Conservation (phyloP, 768 basidiomycete species). For the Russula ochroleuca region DNA sequence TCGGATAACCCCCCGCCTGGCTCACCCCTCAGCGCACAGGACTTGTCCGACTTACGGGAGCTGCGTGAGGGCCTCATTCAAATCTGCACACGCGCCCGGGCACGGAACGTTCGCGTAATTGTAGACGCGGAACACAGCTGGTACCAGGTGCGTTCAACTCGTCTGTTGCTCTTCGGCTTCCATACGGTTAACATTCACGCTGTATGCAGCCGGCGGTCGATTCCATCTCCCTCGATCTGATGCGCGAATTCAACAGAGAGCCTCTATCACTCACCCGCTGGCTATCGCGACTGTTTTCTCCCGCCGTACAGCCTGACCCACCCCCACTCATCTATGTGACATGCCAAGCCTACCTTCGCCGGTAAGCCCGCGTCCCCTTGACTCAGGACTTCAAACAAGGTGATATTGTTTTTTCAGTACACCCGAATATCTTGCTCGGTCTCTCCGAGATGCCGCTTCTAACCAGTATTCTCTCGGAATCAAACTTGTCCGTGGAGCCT, state of each 20-base stretch:
- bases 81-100: constrained; percentile 62
- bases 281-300: background rate
- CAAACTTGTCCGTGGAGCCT: constrained; percentile 92
- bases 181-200: background rate
- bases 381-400: constrained; percentile 3
- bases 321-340: constrained; percentile 75
- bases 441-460: constrained; percentile 58
- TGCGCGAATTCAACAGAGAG: constrained; percentile 66
- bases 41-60: constrained; percentile 56
- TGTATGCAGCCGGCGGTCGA: constrained; percentile 71
- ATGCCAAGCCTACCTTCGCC: constrained; percentile 82
- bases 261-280: constrained; percentile 26
- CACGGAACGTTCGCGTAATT: constrained; percentile 62
- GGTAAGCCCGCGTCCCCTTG: constrained; percentile 39
- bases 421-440: constrained; percentile 60
- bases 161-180: background rate
- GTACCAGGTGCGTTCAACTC: constrained; percentile 38
- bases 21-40: constrained; percentile 44
- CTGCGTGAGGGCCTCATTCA: constrained; percentile 56
- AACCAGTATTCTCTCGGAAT: constrained; percentile 76
- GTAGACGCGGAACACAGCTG: constrained; percentile 80
- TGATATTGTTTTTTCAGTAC: constrained; percentile 43
- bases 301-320: background rate
- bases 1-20: constrained; percentile 19
- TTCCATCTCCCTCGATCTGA: constrained; percentile 67